phyloP scores from a whole-genome alignment of 495 filamentous ascomycete genomes.

The Hypoxylon fragiforme region DNA sequence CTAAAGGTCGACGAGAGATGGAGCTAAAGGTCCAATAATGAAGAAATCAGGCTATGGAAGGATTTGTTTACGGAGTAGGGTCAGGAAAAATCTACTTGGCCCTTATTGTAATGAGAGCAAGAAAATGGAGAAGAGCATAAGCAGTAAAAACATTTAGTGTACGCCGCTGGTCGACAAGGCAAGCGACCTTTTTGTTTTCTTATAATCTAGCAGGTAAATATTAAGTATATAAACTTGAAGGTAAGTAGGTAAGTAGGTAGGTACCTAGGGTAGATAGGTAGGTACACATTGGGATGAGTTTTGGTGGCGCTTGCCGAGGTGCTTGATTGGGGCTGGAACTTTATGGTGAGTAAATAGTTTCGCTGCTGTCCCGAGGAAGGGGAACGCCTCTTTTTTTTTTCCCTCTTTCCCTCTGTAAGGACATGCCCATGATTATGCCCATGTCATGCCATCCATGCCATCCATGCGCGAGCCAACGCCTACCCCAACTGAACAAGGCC shows the following conservation, averaged over 20 bases:
- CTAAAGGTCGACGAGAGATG: too few species aligned
- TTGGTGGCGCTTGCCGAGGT: conserved; percentile 8
- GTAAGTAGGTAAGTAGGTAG: too few species aligned
- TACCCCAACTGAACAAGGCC: conserved; percentile 18
- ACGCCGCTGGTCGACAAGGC: conserved; percentile 3
- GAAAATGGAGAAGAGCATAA: neutral
- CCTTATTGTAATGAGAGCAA: too few species aligned
- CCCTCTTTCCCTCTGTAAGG: too few species aligned
- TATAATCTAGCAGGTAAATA: neutral
- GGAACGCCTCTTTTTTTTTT: too few species aligned
- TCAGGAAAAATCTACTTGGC: too few species aligned
- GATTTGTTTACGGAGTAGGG: neutral
- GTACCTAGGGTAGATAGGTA: too few species aligned
- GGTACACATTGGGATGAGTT: neutral
- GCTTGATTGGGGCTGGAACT: conserved; percentile 1
- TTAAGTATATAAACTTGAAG: too few species aligned
- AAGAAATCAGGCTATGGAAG: neutral
- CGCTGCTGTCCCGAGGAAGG: conserved; percentile 4
- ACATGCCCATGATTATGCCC: too few species aligned
- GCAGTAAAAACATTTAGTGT: neutral
- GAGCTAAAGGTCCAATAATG: neutral
- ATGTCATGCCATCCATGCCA: too few species aligned
- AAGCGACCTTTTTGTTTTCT: neutral
- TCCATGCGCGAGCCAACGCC: too few species aligned
- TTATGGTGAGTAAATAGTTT: conserved; percentile 10